Evolutionary conservation across 2,329 filamentous ascomycete genomes (phyloP), one percentile per base, ranked within the genome.

Genomic region (Zalaria obscura): DNA sequence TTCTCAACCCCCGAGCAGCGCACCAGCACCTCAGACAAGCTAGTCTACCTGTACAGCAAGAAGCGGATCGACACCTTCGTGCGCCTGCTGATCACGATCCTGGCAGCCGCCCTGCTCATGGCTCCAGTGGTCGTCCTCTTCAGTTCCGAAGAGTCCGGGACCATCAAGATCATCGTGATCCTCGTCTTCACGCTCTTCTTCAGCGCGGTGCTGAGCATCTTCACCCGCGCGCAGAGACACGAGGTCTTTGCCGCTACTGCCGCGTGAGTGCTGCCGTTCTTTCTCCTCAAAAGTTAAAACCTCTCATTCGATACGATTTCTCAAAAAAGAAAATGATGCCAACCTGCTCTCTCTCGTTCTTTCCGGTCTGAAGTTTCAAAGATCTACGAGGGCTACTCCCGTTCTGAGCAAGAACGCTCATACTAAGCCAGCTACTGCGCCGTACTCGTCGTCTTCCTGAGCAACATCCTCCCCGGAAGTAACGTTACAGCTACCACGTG

Each of bases 1-100:
- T 63, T 64, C 45, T 57, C 56, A 27, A 63, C 61, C 3, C 58
- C 57, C 2, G 58, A 63, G 40, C 54, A 63, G 4, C 50, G 55
- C 10, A 53, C 51, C 1, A 63, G 63, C 37, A 61, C 60, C 1
- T 47, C 43, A 3, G 56, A 62, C 41, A 43, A 52, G 4, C 40
- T 54, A 28, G 50, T 64, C 36, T 52, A 56, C 36, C 54, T 57
- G 38, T 64, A 63, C 51, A 55, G 53, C 41, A 50, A 54, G 11
- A 46, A 52, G 1, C 55, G 62, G 27, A 58, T 65, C 28, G 61
- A 65, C 42, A 55, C 52, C 11, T 52, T 65, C 27, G 57, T 63
- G 42, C 61, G 61, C 38, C 8, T 48, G 33, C 39, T 53, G 43
- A 50, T 54, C 40, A 47, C 48, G 33, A 36, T 50, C 35, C 42